Evolutionary conservation across 108 stramenopile genomes (phyloP), one percentile per base, ranked within the genome.

Genomic region (Chaetoceros tenuissimus): DNA sequence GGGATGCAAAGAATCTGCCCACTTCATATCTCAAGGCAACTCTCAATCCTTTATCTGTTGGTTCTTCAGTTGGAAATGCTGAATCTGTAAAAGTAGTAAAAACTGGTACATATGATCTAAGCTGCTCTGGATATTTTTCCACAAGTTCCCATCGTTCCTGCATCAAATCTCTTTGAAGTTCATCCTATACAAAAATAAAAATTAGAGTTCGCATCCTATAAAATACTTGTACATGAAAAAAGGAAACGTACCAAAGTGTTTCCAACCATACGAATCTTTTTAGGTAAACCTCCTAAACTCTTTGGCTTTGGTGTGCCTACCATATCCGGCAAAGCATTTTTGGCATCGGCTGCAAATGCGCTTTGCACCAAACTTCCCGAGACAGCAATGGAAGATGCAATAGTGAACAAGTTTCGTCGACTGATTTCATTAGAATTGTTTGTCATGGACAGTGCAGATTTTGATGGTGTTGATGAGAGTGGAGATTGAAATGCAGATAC

Each of bases 61-160:
- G 83, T 45, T 67, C 72, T 44, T 91, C 89, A 0, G 81, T 71
- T 20, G 85, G 83, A 63, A 91, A 91, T 2, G 89, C 89, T 3
- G 83, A 77, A 53, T 91, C 85, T 1, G 89, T 91, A 55, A 82
- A 91, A 20, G 84, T 73, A 13, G 89, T 91, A 56, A 91, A 80
- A n/a, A 91, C 51, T 10, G 81, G 81, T n/a, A 91, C 85, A 50
- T 75, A 91, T 1, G 83, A 84, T 28, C 89, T 75, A 8, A 91
- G 54, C 56, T 84, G 81, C 1, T 68, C 63, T 1, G 89, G 89
- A 68, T 91, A 91, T 43, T 47, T 31, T 55, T 74, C 79, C 13
- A 91, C 79, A 0, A 84, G 54, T 57, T 86, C 89, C 78, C 85
- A 91, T 62, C 84, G 78, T 74, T 91, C 85, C 66, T 91, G 89